Conservation (phyloP, 257 asterid genomes). For the Hygrophila difformis region DNA sequence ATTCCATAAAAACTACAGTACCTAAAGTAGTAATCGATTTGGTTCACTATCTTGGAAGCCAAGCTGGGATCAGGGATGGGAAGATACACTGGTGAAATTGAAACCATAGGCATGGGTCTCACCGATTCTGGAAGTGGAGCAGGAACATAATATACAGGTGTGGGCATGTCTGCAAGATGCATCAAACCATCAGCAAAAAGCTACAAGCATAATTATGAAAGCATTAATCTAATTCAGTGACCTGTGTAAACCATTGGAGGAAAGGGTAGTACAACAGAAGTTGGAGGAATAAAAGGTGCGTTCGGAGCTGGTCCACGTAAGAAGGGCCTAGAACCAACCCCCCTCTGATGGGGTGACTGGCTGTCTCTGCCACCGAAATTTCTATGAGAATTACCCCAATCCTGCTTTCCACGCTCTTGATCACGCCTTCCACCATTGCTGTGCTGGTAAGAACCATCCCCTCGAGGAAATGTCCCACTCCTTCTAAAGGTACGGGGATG, state of each 20-base stretch:
- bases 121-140: constrained; percentile 29
- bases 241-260: constrained; percentile 55
- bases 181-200: background rate
- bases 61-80: constrained; percentile 41
- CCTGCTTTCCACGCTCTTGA: constrained; percentile 12
- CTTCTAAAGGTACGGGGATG: constrained; percentile 47
- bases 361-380: constrained; percentile 49
- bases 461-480: constrained; percentile 52
- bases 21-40: constrained; percentile 79
- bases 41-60: constrained; percentile 42
- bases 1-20: constrained; percentile 1
- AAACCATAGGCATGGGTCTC: constrained; percentile 43
- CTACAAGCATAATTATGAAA: background rate
- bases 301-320: constrained; percentile 37
- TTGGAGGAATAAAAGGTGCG: constrained; percentile 12
- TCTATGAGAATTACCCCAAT: constrained; percentile 20
- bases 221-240: constrained; percentile 14
- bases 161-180: background rate
- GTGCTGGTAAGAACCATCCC: constrained; percentile 46
- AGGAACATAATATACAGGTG: background rate
- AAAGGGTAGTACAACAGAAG: constrained; percentile 11
- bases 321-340: constrained; percentile 45
- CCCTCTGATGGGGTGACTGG: constrained; percentile 39
- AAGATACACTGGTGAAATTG: constrained; percentile 31
- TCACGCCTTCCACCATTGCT: constrained; percentile 59